phyloP scores from a whole-genome alignment of 2,329 filamentous ascomycete species.

The Fusarium torreyae region DNA sequence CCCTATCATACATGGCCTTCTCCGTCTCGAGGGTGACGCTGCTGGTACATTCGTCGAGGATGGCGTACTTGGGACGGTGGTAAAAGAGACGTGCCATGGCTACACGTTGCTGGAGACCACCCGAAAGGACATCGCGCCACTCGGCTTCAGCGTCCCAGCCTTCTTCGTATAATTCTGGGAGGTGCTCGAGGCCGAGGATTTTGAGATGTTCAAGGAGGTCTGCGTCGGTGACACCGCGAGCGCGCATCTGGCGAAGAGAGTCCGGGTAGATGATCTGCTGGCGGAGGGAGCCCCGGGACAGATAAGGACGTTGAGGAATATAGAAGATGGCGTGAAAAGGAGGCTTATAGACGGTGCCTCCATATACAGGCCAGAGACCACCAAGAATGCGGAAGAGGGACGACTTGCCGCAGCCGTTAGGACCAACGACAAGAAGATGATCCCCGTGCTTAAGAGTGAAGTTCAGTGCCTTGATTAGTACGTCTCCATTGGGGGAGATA shows the following conservation, averaged over 20 bases:
- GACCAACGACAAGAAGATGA: slow-evolving; percentile 93
- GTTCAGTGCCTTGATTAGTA: slow-evolving; percentile 86
- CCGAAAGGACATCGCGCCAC: slow-evolving; percentile 95
- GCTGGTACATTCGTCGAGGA: slow-evolving; percentile 96
- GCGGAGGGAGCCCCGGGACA: slow-evolving; percentile 90
- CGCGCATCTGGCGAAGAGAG: slow-evolving; percentile 86
- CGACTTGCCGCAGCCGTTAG: slow-evolving; percentile 97
- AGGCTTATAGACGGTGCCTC: slow-evolving; percentile 92
- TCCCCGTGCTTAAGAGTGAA: slow-evolving; percentile 90
- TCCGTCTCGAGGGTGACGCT: slow-evolving; percentile 96
- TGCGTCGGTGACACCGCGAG: slow-evolving; percentile 84
- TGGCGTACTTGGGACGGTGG: slow-evolving; percentile 92
- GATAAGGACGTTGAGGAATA: slow-evolving; percentile 94
- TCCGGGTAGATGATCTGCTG: slow-evolving; percentile 99
- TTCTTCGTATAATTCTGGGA: slow-evolving; percentile 81
- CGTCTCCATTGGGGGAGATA: slow-evolving; percentile 95
- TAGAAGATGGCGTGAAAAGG: slow-evolving; percentile 96
- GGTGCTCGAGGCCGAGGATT: slow-evolving; percentile 84
- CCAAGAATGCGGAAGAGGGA: slow-evolving; percentile 96
- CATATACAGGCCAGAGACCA: slow-evolving; percentile 97
- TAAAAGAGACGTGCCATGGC: slow-evolving; percentile 97
- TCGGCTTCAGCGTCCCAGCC: slow-evolving; percentile 96
- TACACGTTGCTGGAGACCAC: slow-evolving; percentile 93
- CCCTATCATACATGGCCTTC: slow-evolving; percentile 96
- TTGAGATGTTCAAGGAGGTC: slow-evolving; percentile 84